Evolutionary conservation across 495 filamentous ascomycete genomes (phyloP).

Genomic region (Xylaria nigripes): DNA sequence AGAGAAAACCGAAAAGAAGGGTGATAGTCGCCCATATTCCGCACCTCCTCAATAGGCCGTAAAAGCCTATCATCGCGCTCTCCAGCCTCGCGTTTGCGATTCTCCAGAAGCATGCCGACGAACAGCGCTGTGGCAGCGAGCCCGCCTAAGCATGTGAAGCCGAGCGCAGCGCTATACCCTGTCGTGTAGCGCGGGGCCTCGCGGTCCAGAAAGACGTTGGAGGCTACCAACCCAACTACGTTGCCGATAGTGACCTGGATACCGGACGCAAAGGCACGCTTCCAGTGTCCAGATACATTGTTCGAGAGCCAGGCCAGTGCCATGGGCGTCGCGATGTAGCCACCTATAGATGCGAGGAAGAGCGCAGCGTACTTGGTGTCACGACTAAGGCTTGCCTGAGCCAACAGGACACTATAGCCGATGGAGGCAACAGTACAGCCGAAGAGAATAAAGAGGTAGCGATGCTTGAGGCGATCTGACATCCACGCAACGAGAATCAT

Average conservation of each 20-base stretch:
- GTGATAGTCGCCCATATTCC: conserved; percentile 55
- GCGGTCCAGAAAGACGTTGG: conserved; percentile 36
- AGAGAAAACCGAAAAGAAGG: conserved; percentile 48
- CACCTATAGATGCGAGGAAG: conserved; percentile 46
- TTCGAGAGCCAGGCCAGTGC: conserved; percentile 48
- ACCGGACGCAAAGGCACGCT: conserved; percentile 48
- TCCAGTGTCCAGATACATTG: conserved; percentile 52
- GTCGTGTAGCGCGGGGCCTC: conserved; percentile 43
- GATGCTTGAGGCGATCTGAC: conserved; percentile 32
- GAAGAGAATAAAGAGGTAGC: conserved; percentile 40
- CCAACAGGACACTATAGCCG: conserved; percentile 44
- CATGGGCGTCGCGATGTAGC: conserved; percentile 43
- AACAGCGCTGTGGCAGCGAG: conserved; percentile 34
- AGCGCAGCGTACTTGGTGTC: conserved; percentile 46
- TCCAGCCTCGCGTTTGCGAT: conserved; percentile 45
- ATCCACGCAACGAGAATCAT: conserved; percentile 39
- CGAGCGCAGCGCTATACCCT: conserved; percentile 43
- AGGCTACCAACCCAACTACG: conserved; percentile 49
- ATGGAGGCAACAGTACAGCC: conserved; percentile 42
- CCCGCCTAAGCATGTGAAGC: conserved; percentile 43
- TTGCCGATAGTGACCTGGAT: conserved; percentile 52
- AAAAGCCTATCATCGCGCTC: conserved; percentile 43
- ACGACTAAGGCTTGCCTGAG: conserved; percentile 18
- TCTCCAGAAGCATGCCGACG: conserved; percentile 42
- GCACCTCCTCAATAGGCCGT: conserved; percentile 35